Evolutionary conservation across 257 asterid species (phyloP).

Genomic region (Solanum megistacrolobum): DNA sequence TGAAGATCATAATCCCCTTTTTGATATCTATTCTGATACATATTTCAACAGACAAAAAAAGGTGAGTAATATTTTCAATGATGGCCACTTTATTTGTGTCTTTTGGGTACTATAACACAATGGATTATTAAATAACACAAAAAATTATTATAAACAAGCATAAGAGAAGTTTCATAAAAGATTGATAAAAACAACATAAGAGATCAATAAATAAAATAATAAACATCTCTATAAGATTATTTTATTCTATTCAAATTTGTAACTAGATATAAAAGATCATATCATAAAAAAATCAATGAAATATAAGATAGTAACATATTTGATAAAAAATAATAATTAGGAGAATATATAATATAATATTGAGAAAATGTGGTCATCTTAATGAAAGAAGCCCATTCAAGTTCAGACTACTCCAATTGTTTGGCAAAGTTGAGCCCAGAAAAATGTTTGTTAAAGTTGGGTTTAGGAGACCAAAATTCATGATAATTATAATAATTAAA

Average conservation of each 20-base stretch:
- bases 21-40: background rate
- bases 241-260: background rate
- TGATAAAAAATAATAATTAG: too few species aligned
- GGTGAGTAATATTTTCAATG: background rate
- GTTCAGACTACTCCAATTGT: background rate
- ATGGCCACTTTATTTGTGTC: conserved; percentile 7
- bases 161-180: too few species aligned
- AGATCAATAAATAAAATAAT: background rate
- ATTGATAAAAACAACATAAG: background rate
- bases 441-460: background rate
- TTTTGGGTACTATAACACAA: background rate
- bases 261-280: background rate
- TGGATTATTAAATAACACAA: background rate
- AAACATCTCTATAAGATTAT: background rate
- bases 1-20: background rate
- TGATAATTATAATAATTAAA: background rate
- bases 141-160: background rate
- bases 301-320: too few species aligned
- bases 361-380: background rate
- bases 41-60: background rate
- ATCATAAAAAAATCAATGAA: too few species aligned
- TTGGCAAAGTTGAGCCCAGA: background rate
- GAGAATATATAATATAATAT: background rate
- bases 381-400: background rate
- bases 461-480: background rate